A percentile compares a stretch with the other conserved stretches of the same genome.
Evolutionary conservation across 1,139 yeast genomes (phyloP).

Genomic region (Sugiyamaella xylanicola): DNA sequence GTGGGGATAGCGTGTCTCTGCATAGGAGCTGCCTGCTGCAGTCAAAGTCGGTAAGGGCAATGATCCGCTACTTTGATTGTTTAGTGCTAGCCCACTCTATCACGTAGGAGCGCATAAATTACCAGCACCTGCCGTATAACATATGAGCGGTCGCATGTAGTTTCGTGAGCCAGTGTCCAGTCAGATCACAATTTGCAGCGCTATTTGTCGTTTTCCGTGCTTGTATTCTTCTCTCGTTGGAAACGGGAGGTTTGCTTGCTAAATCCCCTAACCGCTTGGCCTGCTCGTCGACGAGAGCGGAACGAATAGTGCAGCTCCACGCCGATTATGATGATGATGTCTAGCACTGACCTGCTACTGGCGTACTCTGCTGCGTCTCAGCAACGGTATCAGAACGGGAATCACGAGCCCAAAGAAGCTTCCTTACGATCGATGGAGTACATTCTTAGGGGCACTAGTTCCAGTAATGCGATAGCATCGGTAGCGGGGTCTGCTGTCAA

Average conservation of each 20-base stretch:
- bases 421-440: background rate
- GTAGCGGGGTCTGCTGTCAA: background rate
- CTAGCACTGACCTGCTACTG: background rate
- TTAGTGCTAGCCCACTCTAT: background rate
- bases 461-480: background rate
- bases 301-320: no score
- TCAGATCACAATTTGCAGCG: background rate
- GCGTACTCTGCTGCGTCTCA: background rate
- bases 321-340: no score
- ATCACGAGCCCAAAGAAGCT: background rate
- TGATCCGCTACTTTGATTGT: conserved; percentile 11
- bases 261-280: background rate
- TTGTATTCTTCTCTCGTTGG: no score
- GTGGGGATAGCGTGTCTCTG: background rate
- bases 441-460: background rate
- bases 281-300: no score
- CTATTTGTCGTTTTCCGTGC: no score
- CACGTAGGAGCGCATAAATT: background rate
- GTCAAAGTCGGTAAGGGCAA: background rate
- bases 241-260: background rate
- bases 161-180: background rate
- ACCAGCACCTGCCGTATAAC: background rate
- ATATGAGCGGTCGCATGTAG: background rate
- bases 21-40: no score
- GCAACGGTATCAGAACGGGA: background rate